Conservation (phyloP, 1,284 basidiomycete species). For the Vanrija pseudolonga region DNA sequence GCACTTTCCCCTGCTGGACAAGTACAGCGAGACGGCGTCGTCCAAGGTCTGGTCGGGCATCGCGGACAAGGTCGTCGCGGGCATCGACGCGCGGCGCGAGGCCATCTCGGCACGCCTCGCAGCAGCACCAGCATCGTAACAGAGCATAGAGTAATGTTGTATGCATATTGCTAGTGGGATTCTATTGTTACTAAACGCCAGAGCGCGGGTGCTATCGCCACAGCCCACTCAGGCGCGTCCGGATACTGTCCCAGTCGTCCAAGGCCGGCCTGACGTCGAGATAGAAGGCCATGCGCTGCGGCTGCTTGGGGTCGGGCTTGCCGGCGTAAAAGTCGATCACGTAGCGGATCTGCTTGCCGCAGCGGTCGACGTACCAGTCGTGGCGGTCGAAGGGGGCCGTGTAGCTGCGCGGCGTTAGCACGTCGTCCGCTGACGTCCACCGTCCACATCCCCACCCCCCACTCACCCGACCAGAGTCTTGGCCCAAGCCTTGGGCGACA, state of each 20-base stretch:
- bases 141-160: neutral
- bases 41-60: constrained; percentile 47
- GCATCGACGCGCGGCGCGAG: constrained; percentile 18
- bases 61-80: constrained; percentile 31
- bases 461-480: constrained; percentile 82
- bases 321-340: constrained; percentile 99
- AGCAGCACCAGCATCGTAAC: neutral
- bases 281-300: constrained; percentile 63
- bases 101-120: constrained; percentile 11
- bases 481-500: constrained; percentile 75
- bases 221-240: constrained; percentile 57
- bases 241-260: constrained; percentile 82
- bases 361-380: constrained; percentile 94
- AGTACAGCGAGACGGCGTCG: constrained; percentile 48
- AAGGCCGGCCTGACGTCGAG: constrained; percentile 91
- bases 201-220: constrained; percentile 21
- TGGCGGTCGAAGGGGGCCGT: constrained; percentile 93
- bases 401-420: constrained; percentile 67
- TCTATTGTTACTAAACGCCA: too few species aligned
- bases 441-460: neutral
- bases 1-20: constrained; percentile 45
- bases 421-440: constrained; percentile 1
- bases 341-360: constrained; percentile 82
- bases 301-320: constrained; percentile 50
- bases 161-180: constrained; percentile 1